Conservation (phyloP, 2,329 filamentous ascomycete genomes). For the Bretziella fagacearum region DNA sequence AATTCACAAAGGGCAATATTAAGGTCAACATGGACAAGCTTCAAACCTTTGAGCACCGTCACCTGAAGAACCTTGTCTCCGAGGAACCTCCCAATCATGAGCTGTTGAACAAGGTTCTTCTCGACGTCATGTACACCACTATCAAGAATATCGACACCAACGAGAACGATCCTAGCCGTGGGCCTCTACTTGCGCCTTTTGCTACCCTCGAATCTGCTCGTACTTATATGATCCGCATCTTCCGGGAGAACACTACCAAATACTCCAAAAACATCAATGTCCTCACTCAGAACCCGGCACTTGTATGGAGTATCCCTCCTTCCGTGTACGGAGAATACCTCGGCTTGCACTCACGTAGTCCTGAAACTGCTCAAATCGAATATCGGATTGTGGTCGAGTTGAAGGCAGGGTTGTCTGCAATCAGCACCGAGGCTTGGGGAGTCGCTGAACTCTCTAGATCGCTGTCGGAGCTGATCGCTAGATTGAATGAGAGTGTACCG, state of each 20-base stretch:
- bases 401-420: slow-evolving; percentile 17
- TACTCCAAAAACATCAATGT: slow-evolving; percentile 14
- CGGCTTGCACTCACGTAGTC: not conserved
- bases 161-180: not conserved
- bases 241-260: slow-evolving; percentile 11
- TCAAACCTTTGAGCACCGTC: slow-evolving; percentile 57
- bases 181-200: not conserved
- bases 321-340: slow-evolving; percentile 17
- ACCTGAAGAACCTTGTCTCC: slow-evolving; percentile 27
- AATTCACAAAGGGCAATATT: slow-evolving; percentile 82
- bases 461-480: slow-evolving; percentile 13
- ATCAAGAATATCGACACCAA: not conserved
- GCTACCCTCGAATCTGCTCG: not conserved
- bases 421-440: slow-evolving; percentile 16
- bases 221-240: slow-evolving; percentile 11
- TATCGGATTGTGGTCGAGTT: slow-evolving; percentile 10
- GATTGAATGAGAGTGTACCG: not conserved
- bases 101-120: slow-evolving; percentile 12
- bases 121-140: slow-evolving; percentile 14
- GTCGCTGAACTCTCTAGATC: slow-evolving; percentile 18
- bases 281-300: slow-evolving; percentile 22
- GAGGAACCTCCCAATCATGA: slow-evolving; percentile 12
- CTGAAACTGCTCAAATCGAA: not conserved
- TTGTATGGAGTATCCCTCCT: slow-evolving; percentile 25
- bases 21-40: slow-evolving; percentile 69